Conservation (phyloP, 495 filamentous ascomycete genomes). For the Penicillium bovifimosum region DNA sequence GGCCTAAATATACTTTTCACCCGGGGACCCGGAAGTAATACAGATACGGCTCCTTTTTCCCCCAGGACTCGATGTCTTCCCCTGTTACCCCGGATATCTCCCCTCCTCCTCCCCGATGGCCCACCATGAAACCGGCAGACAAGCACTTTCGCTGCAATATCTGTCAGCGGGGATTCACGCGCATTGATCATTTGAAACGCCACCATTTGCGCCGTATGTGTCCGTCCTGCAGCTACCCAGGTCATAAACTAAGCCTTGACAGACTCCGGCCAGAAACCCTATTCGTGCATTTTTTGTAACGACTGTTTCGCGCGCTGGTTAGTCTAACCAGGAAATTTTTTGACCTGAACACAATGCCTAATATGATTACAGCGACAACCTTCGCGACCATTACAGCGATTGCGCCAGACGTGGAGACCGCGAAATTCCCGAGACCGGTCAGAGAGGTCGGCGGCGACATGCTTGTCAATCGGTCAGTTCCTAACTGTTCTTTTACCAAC, state of each 20-base stretch:
- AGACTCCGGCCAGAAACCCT: conserved; percentile 13
- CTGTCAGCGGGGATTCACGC: conserved; percentile 45
- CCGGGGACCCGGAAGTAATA: neutral
- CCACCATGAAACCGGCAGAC: conserved; percentile 38
- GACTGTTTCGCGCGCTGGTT: conserved; percentile 41
- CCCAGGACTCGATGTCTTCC: conserved; percentile 8
- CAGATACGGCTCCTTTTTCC: conserved; percentile 1
- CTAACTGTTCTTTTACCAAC: neutral
- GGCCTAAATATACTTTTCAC: neutral
- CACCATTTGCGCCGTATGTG: conserved; percentile 44
- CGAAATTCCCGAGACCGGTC: conserved; percentile 41
- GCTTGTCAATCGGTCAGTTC: conserved; percentile 41
- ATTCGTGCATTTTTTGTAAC: neutral
- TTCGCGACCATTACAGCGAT: conserved; percentile 43
- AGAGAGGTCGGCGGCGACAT: conserved; percentile 43
- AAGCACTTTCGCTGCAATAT: conserved; percentile 44
- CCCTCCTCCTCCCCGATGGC: conserved; percentile 35
- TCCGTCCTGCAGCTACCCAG: conserved; percentile 7
- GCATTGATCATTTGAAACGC: conserved; percentile 46
- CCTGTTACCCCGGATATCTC: conserved; percentile 22
- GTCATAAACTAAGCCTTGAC: conserved; percentile 15
- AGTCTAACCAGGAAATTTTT: neutral
- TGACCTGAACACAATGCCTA: neutral
- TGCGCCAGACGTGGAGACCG: conserved; percentile 39
- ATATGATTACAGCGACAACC: conserved; percentile 34